Base-by-base conservation (phyloP, 1,139 yeast genomes). In the Eremothecium coryli region DNA sequence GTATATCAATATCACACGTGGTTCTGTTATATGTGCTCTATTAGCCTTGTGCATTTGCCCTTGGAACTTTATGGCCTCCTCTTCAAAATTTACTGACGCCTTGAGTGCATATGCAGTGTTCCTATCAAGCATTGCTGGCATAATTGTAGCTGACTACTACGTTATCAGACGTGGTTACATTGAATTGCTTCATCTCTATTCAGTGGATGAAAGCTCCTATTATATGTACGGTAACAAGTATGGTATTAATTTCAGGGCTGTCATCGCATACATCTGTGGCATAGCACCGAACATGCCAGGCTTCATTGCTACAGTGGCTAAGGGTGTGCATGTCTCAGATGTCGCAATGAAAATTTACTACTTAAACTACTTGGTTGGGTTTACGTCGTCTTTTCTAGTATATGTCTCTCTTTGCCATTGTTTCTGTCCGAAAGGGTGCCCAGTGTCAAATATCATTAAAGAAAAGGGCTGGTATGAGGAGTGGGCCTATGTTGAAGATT, bases 61-160 rank as follows among this genome's bases (percentile, higher is more conserved):
- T 34, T 86, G 95, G 95, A 76, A 84, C 50, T 72, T 85, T 49
- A 70, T 80, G 50, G 66, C 85, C 4, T 66, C 84, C 2, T 75
- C 90, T 3, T 73, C 79, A 26, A 79, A 71, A 59, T 85, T 85
- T 64, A 80, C 93, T 28, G 81, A 94, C 4, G 86, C 84, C 49
- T 64, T 85, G 42, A 73, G 85, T 20, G 93, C 95, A 1, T 85
- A 84, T 59, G 70, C 95, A 0, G 93, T 84, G 12, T 85, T 85
- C 68, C 65, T 85, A 36, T 80, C 93, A 2, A 73, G 94, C 15
- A 80, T 86, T 55, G 86, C 90, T 6, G 95, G 95, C 43, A 86
- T 81, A 26, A 71, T 82, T 32, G 72, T 77, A 39, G 68, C 79
- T 37, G 95, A 85, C 60, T 86, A 82, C 61, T 81, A 68, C 60